These are phyloP conservation scores for Nakazawaea laoshanensis DNA, from an alignment of 805 yeast genomes.

Conservation along the genomic window DNA sequence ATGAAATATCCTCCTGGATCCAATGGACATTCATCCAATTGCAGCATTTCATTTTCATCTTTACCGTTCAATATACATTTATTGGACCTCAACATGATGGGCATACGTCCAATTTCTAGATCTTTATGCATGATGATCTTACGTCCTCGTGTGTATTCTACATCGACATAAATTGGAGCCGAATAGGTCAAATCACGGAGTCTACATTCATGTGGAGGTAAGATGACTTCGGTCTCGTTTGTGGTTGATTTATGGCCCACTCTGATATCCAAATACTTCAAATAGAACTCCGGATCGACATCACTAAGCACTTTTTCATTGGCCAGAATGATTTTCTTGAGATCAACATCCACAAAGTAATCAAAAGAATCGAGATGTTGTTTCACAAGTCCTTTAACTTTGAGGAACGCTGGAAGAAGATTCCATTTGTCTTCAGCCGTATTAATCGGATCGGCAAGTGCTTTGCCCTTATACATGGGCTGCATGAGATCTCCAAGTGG, in stretches of 20 bases:
- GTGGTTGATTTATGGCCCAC: conserved; percentile 71
- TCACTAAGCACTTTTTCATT: conserved; percentile 85
- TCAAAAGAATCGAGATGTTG: conserved; percentile 98
- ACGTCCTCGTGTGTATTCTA: conserved; percentile 92
- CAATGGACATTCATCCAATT: conserved; percentile 84
- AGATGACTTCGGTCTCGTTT: conserved; percentile 44
- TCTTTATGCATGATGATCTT: conserved; percentile 85
- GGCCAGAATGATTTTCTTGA: conserved; percentile 87
- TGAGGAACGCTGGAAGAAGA: conserved; percentile 87
- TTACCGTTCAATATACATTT: conserved; percentile 82
- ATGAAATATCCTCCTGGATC: conserved; percentile 99
- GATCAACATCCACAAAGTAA: conserved; percentile 88
- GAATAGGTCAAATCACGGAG: conserved; percentile 89
- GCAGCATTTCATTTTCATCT: conserved; percentile 79
- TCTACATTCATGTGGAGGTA: conserved; percentile 93
- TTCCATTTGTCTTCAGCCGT: conserved; percentile 98
- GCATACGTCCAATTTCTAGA: conserved; percentile 96
- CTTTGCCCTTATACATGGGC: conserved; percentile 81
- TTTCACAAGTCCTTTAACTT: conserved; percentile 92
- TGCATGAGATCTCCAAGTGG: conserved; percentile 74
- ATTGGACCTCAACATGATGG: conserved; percentile 93
- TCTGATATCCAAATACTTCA: conserved; percentile 87
- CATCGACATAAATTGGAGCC: conserved; percentile 94
- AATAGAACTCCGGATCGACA: conserved; percentile 94
- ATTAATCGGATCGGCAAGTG: conserved; percentile 75